Evolutionary conservation across 768 basidiomycete species (phyloP).

Genomic region (Thelephora aurantiotincta): DNA sequence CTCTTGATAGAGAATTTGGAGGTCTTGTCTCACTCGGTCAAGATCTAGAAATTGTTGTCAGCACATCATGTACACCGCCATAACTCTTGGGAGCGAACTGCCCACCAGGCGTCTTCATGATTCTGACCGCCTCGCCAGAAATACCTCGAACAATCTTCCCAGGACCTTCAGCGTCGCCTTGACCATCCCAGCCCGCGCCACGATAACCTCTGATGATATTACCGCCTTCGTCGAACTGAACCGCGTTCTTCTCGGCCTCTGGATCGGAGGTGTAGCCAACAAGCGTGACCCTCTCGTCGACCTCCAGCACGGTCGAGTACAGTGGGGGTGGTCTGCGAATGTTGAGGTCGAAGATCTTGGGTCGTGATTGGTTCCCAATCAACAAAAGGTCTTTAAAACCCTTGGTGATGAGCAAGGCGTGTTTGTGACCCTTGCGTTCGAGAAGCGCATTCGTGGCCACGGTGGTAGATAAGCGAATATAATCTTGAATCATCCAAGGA

Average conservation of each 20-base stretch:
- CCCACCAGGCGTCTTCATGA: slow-evolving; percentile 60
- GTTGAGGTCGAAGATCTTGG: slow-evolving; percentile 89
- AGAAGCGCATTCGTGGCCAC: slow-evolving; percentile 94
- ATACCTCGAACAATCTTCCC: slow-evolving; percentile 72
- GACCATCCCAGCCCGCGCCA: slow-evolving; percentile 66
- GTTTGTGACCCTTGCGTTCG: slow-evolving; percentile 87
- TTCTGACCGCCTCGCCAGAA: slow-evolving; percentile 81
- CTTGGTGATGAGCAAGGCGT: slow-evolving; percentile 81
- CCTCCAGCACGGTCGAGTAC: slow-evolving; percentile 61
- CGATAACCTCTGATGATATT: slow-evolving; percentile 52
- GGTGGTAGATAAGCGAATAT: slow-evolving; percentile 85
- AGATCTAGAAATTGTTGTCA: slow-evolving; percentile 27
- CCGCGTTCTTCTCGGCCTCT: slow-evolving; percentile 54
- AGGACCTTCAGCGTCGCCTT: slow-evolving; percentile 59
- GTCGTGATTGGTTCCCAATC: slow-evolving; percentile 92
- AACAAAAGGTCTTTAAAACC: slow-evolving; percentile 86
- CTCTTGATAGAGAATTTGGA: slow-evolving; percentile 58
- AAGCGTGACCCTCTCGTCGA: slow-evolving; percentile 88
- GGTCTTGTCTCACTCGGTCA: slow-evolving; percentile 36
- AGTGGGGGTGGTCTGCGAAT: slow-evolving; percentile 67
- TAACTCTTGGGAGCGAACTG: slow-evolving; percentile 2
- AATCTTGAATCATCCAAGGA: slow-evolving; percentile 34
- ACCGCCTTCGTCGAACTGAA: slow-evolving; percentile 65
- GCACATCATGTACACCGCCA: slow-evolving; percentile 2
- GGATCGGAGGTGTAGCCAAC: slow-evolving; percentile 92